Conservation (phyloP, 768 basidiomycete species). For the Amanita polypyramis region DNA sequence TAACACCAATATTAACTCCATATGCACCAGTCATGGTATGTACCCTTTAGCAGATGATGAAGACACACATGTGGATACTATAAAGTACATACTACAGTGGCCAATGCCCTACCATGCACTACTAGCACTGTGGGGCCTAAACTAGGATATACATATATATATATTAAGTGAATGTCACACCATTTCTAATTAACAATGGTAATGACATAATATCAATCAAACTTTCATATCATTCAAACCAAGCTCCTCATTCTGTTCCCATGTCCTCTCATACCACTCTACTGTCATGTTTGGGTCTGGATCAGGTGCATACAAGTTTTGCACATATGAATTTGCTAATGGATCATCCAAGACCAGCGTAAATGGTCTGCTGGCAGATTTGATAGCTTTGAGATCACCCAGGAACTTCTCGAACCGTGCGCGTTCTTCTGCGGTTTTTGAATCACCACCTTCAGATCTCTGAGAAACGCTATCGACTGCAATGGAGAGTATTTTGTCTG, state of each 20-base stretch:
- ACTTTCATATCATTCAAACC: conserved; percentile 88
- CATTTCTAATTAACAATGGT: no score
- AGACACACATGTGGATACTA: no score
- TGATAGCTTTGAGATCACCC: conserved; percentile 67
- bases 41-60: no score
- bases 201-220: no score
- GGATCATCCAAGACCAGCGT: conserved; percentile 95
- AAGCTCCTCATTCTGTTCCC: conserved; percentile 89
- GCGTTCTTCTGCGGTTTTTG: conserved; percentile 35
- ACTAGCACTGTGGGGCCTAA: no score
- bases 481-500: conserved; percentile 67
- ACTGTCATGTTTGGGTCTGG: conserved; percentile 89
- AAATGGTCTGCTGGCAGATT: conserved; percentile 69
- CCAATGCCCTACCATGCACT: no score
- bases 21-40: no score
- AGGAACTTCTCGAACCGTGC: conserved; percentile 71
- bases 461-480: not conserved
- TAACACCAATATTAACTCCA: no score
- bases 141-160: no score
- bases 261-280: conserved; percentile 74
- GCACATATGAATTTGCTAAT: conserved; percentile 89
- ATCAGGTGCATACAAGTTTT: conserved; percentile 96
- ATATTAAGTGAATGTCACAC: no score
- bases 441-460: conserved; percentile 41
- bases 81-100: no score